phyloP scores from a whole-genome alignment of 371 early-diverging fungal species.

The Mucor irregularis region DNA sequence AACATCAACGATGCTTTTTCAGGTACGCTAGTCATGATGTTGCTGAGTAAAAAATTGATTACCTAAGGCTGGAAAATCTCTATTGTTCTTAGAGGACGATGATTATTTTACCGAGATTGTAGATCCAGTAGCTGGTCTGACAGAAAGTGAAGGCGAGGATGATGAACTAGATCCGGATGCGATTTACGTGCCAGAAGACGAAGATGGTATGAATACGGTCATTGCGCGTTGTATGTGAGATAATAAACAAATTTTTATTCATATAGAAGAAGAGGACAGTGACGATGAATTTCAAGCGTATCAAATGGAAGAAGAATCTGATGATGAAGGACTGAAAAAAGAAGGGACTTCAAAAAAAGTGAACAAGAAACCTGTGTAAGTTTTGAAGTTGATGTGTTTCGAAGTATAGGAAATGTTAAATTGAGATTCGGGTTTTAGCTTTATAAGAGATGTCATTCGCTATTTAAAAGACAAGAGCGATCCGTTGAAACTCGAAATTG shows the following conservation, averaged over 20 bases:
- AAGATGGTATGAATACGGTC: constrained; percentile 3
- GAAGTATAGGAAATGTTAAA: neutral
- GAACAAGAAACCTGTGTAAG: constrained; percentile 36
- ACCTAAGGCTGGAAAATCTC: neutral
- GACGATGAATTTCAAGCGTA: constrained; percentile 53
- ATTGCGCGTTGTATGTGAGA: too few relatives aligned
- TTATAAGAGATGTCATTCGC: constrained; percentile 37
- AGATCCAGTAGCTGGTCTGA: constrained; percentile 5
- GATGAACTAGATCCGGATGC: constrained; percentile 46
- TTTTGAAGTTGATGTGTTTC: too few relatives aligned
- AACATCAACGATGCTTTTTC: constrained; percentile 10
- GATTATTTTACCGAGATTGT: neutral
- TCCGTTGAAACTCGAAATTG: constrained; percentile 45
- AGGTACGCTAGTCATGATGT: neutral
- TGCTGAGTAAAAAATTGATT: neutral
- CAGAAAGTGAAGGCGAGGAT: constrained; percentile 19
- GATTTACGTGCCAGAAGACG: neutral
- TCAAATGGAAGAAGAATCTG: constrained; percentile 52
- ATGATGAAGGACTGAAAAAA: constrained; percentile 31
- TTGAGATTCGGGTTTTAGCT: constrained; percentile 23
- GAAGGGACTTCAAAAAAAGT: constrained; percentile 10
- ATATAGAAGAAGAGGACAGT: constrained; percentile 12
- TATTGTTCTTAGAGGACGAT: neutral
- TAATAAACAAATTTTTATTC: too few relatives aligned
- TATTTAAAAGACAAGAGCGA: constrained; percentile 42